Evolutionary conservation across 345 rosid genomes (phyloP).

Genomic region (Geranium brycei): DNA sequence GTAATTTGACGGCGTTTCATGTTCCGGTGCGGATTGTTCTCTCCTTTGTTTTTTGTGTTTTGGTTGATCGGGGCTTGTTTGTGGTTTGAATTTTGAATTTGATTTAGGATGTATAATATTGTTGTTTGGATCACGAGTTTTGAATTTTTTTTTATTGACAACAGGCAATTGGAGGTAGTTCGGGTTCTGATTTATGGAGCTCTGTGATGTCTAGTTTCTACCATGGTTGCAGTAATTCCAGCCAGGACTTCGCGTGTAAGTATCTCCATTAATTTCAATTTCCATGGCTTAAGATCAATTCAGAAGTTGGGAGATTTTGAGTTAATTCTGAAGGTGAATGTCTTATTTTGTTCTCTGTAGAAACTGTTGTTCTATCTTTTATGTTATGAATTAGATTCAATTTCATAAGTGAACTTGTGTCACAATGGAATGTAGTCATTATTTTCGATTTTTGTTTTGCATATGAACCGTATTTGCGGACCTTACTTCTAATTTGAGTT

Average conservation of each 20-base stretch:
- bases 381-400: too few species aligned
- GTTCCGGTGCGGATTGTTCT: slow-evolving; percentile 39
- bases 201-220: slow-evolving; percentile 46
- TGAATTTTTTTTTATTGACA: neutral
- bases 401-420: too few species aligned
- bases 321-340: neutral
- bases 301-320: neutral
- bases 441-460: neutral
- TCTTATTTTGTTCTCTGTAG: neutral
- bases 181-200: slow-evolving; percentile 52
- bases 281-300: neutral
- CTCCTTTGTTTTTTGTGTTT: neutral
- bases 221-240: slow-evolving; percentile 70
- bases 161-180: slow-evolving; percentile 38
- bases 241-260: slow-evolving; percentile 39
- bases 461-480: slow-evolving; percentile 3
- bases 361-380: too few species aligned
- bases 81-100: neutral
- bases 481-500: slow-evolving; percentile 6
- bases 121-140: slow-evolving; percentile 5
- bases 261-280: neutral
- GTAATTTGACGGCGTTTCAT: slow-evolving; percentile 22
- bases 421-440: neutral
- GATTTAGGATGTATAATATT: slow-evolving; percentile 1
- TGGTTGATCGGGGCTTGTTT: neutral